Percentiles rank a stretch among this genome's conserved stretches.
Evolutionary conservation across 2,329 filamentous ascomycete genomes (phyloP).

Genomic region (Cercospora sp.): DNA sequence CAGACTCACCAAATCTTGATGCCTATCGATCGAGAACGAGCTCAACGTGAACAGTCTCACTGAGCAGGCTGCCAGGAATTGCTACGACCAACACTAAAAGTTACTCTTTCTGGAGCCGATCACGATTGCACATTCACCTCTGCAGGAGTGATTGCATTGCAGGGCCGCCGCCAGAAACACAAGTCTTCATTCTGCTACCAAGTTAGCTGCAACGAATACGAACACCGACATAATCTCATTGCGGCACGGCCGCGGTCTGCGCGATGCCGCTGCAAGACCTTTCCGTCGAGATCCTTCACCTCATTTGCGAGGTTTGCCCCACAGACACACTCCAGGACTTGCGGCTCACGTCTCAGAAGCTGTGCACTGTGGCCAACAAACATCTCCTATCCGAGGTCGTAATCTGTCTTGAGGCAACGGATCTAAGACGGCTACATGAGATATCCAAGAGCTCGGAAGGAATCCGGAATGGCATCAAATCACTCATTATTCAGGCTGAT

Average conservation of each 20-base stretch:
- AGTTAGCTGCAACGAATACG: background rate
- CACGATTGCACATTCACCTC: background rate
- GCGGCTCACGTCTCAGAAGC: slow-evolving; percentile 4
- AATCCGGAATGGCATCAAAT: background rate
- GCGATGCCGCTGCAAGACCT: slow-evolving; percentile 1
- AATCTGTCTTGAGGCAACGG: background rate
- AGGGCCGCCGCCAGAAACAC: background rate
- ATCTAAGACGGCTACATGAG: background rate
- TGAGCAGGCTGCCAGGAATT: background rate
- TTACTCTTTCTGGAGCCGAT: background rate
- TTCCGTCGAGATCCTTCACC: slow-evolving; percentile 3
- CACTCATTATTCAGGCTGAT: background rate
- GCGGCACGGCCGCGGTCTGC: background rate
- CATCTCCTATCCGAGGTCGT: background rate
- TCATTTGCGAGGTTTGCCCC: slow-evolving; percentile 7
- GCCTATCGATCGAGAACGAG: background rate
- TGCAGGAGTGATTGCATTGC: background rate
- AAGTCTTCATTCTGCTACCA: background rate
- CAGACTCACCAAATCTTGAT: background rate
- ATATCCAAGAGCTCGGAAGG: background rate
- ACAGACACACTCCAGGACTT: background rate
- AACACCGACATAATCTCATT: background rate
- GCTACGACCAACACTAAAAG: background rate
- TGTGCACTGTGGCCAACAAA: background rate
- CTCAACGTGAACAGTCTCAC: background rate